Conservation (phyloP, 352 stramenopile species). For the Phytophthora melonis region DNA sequence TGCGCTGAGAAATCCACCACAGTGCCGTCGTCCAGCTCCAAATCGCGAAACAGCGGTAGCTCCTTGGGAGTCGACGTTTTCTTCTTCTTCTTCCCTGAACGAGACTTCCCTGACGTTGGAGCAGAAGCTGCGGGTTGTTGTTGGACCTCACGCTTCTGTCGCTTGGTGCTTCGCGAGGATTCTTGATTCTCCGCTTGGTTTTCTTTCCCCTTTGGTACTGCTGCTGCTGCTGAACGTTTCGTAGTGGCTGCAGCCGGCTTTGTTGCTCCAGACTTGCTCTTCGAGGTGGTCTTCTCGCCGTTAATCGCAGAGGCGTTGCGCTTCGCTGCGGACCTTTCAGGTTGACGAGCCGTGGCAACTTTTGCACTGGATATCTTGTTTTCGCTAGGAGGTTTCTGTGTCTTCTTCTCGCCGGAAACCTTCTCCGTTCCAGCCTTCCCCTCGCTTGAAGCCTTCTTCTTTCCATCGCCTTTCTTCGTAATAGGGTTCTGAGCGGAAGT, state of each 20-base stretch:
- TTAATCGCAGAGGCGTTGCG: slow-evolving; percentile 12
- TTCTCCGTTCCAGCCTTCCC: slow-evolving; percentile 18
- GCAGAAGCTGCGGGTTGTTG: slow-evolving; percentile 3
- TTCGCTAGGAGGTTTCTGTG: slow-evolving; percentile 6
- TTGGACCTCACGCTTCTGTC: slow-evolving; percentile 31
- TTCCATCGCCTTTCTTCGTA: slow-evolving; percentile 18
- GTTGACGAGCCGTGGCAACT: slow-evolving; percentile 1
- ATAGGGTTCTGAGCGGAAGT: neutral
- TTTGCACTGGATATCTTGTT: slow-evolving; percentile 6
- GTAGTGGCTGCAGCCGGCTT: slow-evolving; percentile 21
- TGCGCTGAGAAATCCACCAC: slow-evolving; percentile 42
- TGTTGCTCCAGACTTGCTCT: neutral
- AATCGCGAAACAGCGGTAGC: slow-evolving; percentile 39
- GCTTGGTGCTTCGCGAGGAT: slow-evolving; percentile 22
- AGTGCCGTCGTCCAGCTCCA: slow-evolving; percentile 47
- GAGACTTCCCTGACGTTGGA: slow-evolving; percentile 15
- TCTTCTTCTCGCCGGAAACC: slow-evolving; percentile 3
- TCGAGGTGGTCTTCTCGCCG: slow-evolving; percentile 16
- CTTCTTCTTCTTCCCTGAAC: slow-evolving; percentile 34
- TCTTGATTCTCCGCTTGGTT: slow-evolving; percentile 14
- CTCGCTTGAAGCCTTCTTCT: slow-evolving; percentile 6
- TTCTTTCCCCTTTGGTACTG: slow-evolving; percentile 8
- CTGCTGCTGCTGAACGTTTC: slow-evolving; percentile 20
- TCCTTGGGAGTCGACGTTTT: slow-evolving; percentile 18
- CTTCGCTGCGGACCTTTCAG: slow-evolving; percentile 24